These are phyloP conservation scores for Lanmaoa pseudosensibilis DNA, from an alignment of 768 basidiomycete genomes.

Conservation along the genomic window DNA sequence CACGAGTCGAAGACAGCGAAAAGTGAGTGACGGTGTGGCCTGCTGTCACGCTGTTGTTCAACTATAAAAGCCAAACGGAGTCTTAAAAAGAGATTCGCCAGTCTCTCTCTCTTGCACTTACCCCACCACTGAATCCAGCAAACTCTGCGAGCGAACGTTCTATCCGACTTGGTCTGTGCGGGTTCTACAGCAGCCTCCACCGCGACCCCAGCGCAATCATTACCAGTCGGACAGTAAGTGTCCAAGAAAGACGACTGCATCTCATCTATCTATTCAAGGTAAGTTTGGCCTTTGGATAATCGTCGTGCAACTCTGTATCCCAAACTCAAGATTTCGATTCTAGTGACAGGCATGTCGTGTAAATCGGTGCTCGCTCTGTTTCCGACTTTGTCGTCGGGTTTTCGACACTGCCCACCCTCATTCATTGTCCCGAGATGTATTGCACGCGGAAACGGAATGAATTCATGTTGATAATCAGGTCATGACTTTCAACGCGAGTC, in stretches of 20 bases:
- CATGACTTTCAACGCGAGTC: not conserved
- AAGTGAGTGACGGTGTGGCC: too few species aligned
- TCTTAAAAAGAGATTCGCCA: not conserved
- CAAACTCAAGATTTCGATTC: not conserved
- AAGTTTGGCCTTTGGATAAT: not conserved
- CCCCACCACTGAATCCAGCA: not conserved
- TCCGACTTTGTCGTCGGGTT: too few species aligned
- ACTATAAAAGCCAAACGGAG: not conserved
- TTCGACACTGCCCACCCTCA: too few species aligned
- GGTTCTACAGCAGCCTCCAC: not conserved
- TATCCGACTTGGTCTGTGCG: not conserved
- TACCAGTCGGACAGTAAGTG: not conserved
- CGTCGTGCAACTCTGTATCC: not conserved
- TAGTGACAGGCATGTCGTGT: too few species aligned
- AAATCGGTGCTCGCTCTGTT: too few species aligned
- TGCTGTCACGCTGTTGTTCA: too few species aligned
- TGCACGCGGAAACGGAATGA: too few species aligned
- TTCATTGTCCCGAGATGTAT: too few species aligned
- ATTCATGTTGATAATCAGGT: not conserved
- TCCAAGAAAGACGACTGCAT: not conserved
- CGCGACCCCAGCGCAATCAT: not conserved
- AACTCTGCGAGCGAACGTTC: too few species aligned
- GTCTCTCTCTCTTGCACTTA: too few species aligned
- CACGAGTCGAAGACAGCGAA: not conserved
- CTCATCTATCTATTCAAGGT: not conserved